These are phyloP conservation scores for Mycena crocata DNA, from an alignment of 768 basidiomycete genomes.

Conservation along the genomic window DNA sequence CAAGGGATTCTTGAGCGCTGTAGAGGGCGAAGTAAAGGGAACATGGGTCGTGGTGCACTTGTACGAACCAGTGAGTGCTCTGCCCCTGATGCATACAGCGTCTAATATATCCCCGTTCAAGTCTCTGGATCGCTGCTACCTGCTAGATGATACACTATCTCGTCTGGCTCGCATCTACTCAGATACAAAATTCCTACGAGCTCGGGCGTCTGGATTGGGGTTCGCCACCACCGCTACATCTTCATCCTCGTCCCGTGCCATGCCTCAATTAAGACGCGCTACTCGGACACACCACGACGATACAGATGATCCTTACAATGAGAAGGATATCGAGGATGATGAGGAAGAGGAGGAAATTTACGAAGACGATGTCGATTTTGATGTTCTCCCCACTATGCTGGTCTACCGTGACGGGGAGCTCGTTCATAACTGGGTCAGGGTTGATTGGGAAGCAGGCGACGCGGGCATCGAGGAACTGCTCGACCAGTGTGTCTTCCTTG, in stretches of 20 bases:
- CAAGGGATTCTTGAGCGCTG: slow-evolving; percentile 77
- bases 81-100: slow-evolving; percentile 4
- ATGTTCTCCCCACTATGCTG: slow-evolving; percentile 83
- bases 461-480: slow-evolving; percentile 78
- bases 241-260: slow-evolving; percentile 7
- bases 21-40: slow-evolving; percentile 75
- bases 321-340: slow-evolving; percentile 47
- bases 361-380: slow-evolving; percentile 78
- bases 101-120: slow-evolving; percentile 42
- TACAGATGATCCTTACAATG: slow-evolving; percentile 62
- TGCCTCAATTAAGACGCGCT: slow-evolving; percentile 29
- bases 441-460: slow-evolving; percentile 85
- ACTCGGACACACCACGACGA: slow-evolving; percentile 44
- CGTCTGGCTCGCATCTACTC: slow-evolving; percentile 77
- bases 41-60: slow-evolving; percentile 90
- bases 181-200: slow-evolving; percentile 84
- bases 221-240: slow-evolving; percentile 45
- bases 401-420: slow-evolving; percentile 85
- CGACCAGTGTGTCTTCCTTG: slow-evolving; percentile 62
- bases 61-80: slow-evolving; percentile 76
- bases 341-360: slow-evolving; percentile 59
- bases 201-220: slow-evolving; percentile 79
- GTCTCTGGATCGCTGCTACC: slow-evolving; percentile 82
- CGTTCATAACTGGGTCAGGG: slow-evolving; percentile 90
- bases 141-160: slow-evolving; percentile 74